Conservation (phyloP, 2,329 filamentous ascomycete genomes). For the Curvularia lunata region DNA sequence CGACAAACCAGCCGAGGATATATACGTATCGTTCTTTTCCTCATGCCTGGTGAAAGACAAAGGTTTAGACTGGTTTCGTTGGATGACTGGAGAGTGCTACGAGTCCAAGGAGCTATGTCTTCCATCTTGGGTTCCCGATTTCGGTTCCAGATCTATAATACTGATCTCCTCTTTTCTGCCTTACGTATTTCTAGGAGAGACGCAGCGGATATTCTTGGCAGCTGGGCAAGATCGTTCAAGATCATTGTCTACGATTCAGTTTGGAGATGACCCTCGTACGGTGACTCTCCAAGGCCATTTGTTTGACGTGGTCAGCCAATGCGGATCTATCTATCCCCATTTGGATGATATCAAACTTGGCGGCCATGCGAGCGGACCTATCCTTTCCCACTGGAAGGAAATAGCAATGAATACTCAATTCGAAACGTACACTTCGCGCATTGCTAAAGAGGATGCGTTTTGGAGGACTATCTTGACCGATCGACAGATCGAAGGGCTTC, state of each 20-base stretch:
- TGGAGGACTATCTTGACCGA: constrained; percentile 4
- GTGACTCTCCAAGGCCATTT: not conserved
- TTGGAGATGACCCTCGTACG: constrained; percentile 3
- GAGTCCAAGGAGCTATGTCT: not conserved
- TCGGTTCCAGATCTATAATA: not conserved
- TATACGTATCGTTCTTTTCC: constrained; percentile 1
- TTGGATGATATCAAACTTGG: not conserved
- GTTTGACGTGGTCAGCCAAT: constrained; percentile 4
- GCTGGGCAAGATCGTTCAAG: constrained; percentile 1
- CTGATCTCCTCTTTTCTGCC: not conserved
- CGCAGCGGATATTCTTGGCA: not conserved
- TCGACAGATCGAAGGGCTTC: not conserved
- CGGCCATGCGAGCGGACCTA: not conserved
- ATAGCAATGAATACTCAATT: not conserved
- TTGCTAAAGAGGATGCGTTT: not conserved
- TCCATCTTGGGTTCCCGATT: constrained; percentile 5
- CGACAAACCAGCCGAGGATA: not conserved
- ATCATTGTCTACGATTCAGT: constrained; percentile 3
- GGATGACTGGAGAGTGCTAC: constrained; percentile 3
- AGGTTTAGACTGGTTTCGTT: constrained; percentile 2
- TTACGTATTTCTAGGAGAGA: not conserved
- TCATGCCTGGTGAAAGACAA: constrained; percentile 1
- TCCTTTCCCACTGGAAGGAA: not conserved
- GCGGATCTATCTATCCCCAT: not conserved
- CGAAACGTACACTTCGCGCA: not conserved